These are phyloP conservation scores for Alternaria sp. DNA, from an alignment of 2,329 filamentous ascomycete species.

Conservation along the genomic window DNA sequence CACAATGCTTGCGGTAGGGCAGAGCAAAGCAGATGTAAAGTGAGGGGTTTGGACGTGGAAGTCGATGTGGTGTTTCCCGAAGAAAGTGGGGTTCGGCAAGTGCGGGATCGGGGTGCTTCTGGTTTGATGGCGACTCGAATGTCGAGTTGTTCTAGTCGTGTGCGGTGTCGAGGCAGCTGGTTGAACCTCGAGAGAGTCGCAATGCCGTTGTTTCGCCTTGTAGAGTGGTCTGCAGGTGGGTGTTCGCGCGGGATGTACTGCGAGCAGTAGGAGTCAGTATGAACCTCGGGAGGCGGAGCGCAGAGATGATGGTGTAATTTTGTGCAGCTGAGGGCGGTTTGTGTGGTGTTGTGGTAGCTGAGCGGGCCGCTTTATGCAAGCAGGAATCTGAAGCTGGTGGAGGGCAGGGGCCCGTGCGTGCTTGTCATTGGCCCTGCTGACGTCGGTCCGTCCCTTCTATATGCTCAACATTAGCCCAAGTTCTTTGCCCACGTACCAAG, in stretches of 20 bases:
- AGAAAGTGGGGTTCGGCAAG: constrained; percentile 23
- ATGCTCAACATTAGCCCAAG: neutral
- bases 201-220: constrained; percentile 21
- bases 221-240: constrained; percentile 21
- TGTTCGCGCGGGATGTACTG: constrained; percentile 19
- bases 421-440: constrained; percentile 32
- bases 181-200: constrained; percentile 15
- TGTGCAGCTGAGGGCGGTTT: constrained; percentile 29
- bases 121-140: constrained; percentile 22
- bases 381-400: constrained; percentile 36
- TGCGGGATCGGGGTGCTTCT: constrained; percentile 15
- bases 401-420: constrained; percentile 29
- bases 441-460: constrained; percentile 23
- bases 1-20: constrained; percentile 29
- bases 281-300: constrained; percentile 17
- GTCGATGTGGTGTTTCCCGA: constrained; percentile 22
- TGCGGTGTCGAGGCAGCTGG: constrained; percentile 21
- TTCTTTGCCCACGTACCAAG: neutral
- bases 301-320: constrained; percentile 28
- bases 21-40: constrained; percentile 29
- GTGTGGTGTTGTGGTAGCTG: constrained; percentile 37
- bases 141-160: constrained; percentile 8
- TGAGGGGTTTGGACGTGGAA: constrained; percentile 24
- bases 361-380: constrained; percentile 43
- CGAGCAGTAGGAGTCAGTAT: constrained; percentile 16